A percentile compares a stretch with the other conserved stretches of the same genome.
phyloP scores from a whole-genome alignment of 257 asterid genomes.

The Capsicum rhomboideum region DNA sequence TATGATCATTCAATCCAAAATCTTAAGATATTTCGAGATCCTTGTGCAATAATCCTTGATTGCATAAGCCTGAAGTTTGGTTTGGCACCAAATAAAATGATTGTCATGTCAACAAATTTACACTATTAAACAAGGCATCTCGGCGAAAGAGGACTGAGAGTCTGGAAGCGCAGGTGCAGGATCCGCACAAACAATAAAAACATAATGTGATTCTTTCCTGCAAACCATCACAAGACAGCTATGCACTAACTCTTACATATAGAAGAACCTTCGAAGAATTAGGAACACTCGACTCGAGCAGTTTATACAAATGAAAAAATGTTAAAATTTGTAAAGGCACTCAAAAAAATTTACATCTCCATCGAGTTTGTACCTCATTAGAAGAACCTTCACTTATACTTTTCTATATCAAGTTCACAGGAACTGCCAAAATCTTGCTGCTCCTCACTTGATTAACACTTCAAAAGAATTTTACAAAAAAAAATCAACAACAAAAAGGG shows the following conservation, averaged over 20 bases:
- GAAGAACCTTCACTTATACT: neutral
- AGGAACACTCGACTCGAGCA: neutral
- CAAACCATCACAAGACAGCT: neutral
- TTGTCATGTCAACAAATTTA: neutral
- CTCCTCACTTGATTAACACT: slow-evolving; percentile 24
- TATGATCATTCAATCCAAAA: neutral
- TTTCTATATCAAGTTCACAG: slow-evolving; percentile 33
- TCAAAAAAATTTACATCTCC: neutral
- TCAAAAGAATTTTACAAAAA: neutral
- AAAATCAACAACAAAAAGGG: neutral
- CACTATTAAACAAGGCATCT: neutral
- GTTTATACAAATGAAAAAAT: neutral
- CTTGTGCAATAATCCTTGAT: neutral
- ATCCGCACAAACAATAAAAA: no score
- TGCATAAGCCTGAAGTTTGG: no score
- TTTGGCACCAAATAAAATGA: neutral
- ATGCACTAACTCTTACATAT: neutral
- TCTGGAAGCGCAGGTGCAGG: no score
- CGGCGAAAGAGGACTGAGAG: no score
- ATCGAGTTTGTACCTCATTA: neutral
- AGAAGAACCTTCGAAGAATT: neutral
- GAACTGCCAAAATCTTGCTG: slow-evolving; percentile 2
- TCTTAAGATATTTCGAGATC: neutral
- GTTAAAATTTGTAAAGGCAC: neutral
- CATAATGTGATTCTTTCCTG: neutral